Evolutionary conservation across 352 stramenopile genomes (phyloP).

Genomic region (Phytophthora litchii): DNA sequence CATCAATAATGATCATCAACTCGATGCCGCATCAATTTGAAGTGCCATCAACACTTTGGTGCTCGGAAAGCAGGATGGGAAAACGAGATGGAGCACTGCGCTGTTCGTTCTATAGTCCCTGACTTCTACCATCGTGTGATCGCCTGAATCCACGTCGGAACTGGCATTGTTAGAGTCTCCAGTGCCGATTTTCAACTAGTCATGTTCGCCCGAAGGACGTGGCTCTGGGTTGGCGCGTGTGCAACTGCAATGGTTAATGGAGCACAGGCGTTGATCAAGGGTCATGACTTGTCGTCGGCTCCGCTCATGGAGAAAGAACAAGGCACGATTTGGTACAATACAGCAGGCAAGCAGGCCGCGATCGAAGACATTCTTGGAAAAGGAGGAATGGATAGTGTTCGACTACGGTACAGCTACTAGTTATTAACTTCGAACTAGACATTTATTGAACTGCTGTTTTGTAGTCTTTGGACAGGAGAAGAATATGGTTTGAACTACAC

Average conservation of each 20-base stretch:
- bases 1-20: too few species aligned
- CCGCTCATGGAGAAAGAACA: slow-evolving; percentile 34
- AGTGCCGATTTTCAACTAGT: neutral
- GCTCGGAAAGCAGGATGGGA: slow-evolving; percentile 4
- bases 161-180: too few species aligned
- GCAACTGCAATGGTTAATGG: slow-evolving; percentile 3
- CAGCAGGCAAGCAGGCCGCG: slow-evolving; percentile 15
- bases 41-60: slow-evolving; percentile 2
- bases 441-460: neutral
- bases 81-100: neutral
- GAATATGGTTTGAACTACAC: slow-evolving; percentile 37
- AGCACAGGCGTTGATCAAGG: slow-evolving; percentile 28
- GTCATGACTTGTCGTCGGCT: slow-evolving; percentile 37
- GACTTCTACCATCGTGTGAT: slow-evolving; percentile 7
- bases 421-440: too few species aligned
- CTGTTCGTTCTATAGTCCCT: slow-evolving; percentile 6
- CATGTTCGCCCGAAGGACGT: slow-evolving; percentile 9
- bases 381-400: slow-evolving; percentile 40
- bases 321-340: slow-evolving; percentile 29
- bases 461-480: slow-evolving; percentile 33
- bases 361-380: slow-evolving; percentile 37
- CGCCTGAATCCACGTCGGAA: too few species aligned
- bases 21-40: too few species aligned
- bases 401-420: slow-evolving; percentile 25
- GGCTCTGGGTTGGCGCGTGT: slow-evolving; percentile 12